These are phyloP conservation scores for Mortierella sp. DNA, from an alignment of 371 early-diverging fungal genomes.

Conservation along the genomic window DNA sequence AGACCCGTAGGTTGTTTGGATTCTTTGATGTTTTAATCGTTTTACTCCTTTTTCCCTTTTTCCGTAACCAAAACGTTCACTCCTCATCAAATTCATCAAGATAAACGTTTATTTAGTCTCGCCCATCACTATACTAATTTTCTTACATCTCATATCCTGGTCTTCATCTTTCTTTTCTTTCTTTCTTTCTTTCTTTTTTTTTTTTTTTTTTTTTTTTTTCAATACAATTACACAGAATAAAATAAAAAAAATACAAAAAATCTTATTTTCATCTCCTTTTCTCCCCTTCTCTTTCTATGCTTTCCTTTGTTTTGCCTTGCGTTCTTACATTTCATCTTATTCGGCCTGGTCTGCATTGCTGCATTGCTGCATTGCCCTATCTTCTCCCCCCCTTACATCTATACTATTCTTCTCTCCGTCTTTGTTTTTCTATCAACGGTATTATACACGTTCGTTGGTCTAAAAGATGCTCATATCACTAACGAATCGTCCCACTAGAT, in stretches of 20 bases:
- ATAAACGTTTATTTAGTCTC: too few relatives aligned
- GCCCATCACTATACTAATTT: too few relatives aligned
- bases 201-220: not conserved
- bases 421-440: not conserved
- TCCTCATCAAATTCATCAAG: too few relatives aligned
- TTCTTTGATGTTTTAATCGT: too few relatives aligned
- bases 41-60: too few relatives aligned
- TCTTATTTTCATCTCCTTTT: too few relatives aligned
- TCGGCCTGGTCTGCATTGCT: not conserved
- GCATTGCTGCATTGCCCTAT: not conserved
- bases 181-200: not conserved
- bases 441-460: not conserved
- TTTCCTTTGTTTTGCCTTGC: not conserved
- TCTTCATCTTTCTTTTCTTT: not conserved
- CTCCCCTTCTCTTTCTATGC: too few relatives aligned
- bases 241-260: too few relatives aligned
- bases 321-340: not conserved
- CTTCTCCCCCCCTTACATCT: too few relatives aligned
- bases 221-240: too few relatives aligned
- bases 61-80: too few relatives aligned
- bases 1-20: too few relatives aligned
- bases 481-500: constrained; percentile 74
- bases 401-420: not conserved
- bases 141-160: not conserved
- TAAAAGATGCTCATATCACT: constrained; percentile 59